Conservation (phyloP, 768 basidiomycete genomes). For the Serendipita sp. region DNA sequence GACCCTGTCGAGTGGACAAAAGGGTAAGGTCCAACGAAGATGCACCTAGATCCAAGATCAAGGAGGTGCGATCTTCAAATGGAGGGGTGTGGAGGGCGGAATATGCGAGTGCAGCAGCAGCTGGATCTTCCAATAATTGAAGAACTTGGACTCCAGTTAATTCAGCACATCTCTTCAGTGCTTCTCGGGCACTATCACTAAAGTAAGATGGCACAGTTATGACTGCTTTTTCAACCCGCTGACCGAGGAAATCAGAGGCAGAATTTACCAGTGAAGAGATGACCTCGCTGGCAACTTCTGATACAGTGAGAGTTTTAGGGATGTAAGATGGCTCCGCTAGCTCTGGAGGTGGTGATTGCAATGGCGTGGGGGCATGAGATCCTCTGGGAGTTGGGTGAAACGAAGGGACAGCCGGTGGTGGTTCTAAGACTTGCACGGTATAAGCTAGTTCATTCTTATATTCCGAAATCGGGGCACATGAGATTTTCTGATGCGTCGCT, state of each 20-base stretch:
- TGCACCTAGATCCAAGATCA: conserved; percentile 67
- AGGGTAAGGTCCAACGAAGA: conserved; percentile 55
- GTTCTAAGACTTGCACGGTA: conserved; percentile 64
- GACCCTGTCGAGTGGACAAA: conserved; percentile 59
- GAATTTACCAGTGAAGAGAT: conserved; percentile 68
- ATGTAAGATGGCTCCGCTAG: conserved; percentile 24
- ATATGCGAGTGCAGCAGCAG: conserved; percentile 49
- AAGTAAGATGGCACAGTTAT: conserved; percentile 71
- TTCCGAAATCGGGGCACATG: conserved; percentile 51
- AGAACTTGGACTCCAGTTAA: conserved; percentile 72
- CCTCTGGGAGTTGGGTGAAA: conserved; percentile 19
- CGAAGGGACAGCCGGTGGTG: conserved; percentile 49
- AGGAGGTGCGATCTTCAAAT: conserved; percentile 49
- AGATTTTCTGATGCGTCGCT: conserved; percentile 10
- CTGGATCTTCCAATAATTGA: conserved; percentile 77
- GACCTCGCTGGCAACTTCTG: conserved; percentile 75
- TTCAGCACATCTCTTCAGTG: conserved; percentile 54
- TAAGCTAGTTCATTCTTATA: conserved; percentile 58
- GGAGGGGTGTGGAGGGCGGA: conserved; percentile 19
- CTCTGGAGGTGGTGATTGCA: conserved; percentile 32
- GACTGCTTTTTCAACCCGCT: conserved; percentile 61
- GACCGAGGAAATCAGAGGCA: conserved; percentile 82
- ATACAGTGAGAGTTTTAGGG: conserved; percentile 60
- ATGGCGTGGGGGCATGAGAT: conserved; percentile 27
- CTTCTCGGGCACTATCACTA: conserved; percentile 45